A percentile compares a stretch with the other conserved stretches of the same genome.
phyloP scores from a whole-genome alignment of 2,329 filamentous ascomycete species.

The Fusarium solani-melongenae region DNA sequence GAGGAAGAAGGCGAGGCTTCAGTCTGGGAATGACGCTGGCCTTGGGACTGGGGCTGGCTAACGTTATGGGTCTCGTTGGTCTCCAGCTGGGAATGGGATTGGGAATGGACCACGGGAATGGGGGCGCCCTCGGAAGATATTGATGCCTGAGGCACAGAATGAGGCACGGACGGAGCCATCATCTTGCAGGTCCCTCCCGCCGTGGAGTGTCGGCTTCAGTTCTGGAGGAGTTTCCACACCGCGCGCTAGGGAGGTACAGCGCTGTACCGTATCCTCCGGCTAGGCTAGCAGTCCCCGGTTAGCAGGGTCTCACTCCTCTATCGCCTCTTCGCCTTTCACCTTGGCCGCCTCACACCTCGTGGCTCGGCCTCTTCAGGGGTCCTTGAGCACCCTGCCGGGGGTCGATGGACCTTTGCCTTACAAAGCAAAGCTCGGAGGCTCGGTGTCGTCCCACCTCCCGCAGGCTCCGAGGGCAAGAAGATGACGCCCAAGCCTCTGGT shows the following conservation, averaged over 20 bases:
- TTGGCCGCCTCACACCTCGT: conserved; percentile 27
- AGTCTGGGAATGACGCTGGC: conserved; percentile 34
- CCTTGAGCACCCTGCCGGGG: conserved; percentile 8
- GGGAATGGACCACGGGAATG: conserved; percentile 40
- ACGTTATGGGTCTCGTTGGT: conserved; percentile 35
- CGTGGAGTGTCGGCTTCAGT: neutral
- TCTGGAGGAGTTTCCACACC: conserved; percentile 1
- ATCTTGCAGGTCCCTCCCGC: neutral
- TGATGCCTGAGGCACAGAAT: conserved; percentile 33
- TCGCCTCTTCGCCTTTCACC: conserved; percentile 19
- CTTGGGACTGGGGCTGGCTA: conserved; percentile 29
- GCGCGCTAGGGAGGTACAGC: neutral
- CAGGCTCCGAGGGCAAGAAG: conserved; percentile 14
- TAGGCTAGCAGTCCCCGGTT: neutral
- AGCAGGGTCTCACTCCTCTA: conserved; percentile 1
- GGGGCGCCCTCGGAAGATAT: conserved; percentile 21
- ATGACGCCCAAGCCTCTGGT: neutral
- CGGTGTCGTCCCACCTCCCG: conserved; percentile 22
- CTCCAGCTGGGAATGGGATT: conserved; percentile 36
- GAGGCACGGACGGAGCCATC: neutral
- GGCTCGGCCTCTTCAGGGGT: conserved; percentile 21
- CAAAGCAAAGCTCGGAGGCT: conserved; percentile 24
- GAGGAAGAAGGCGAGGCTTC: conserved; percentile 25
- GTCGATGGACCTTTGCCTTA: conserved; percentile 13
- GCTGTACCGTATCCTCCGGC: neutral